Conservation (phyloP, 2,329 filamentous ascomycete species). For the Phyllosticta paracitricarpa region DNA sequence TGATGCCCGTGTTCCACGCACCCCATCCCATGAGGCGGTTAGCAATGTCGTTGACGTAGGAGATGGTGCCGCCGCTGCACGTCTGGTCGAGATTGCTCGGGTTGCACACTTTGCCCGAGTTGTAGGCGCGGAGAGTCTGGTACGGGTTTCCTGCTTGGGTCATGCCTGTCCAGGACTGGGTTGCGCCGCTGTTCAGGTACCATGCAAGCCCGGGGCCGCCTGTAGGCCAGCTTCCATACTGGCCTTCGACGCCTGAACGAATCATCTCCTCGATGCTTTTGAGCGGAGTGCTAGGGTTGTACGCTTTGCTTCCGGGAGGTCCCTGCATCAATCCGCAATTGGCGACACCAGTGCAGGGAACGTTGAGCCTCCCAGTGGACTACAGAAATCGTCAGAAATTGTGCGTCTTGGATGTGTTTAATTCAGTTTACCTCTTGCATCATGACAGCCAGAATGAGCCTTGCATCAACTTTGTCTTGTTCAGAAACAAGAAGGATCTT, state of each 20-base stretch:
- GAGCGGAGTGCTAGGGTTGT: slow-evolving; percentile 9
- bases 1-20: slow-evolving; percentile 4
- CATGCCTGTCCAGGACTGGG: slow-evolving; percentile 2
- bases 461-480: slow-evolving; percentile 11
- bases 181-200: slow-evolving; percentile 2
- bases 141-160: slow-evolving; percentile 9
- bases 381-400: not conserved
- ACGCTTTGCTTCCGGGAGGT: slow-evolving; percentile 7
- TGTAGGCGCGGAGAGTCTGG: slow-evolving; percentile 12
- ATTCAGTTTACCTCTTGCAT: slow-evolving; percentile 14
- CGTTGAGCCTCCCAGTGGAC: slow-evolving; percentile 11
- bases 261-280: slow-evolving; percentile 15
- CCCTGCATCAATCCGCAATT: slow-evolving; percentile 16
- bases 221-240: not conserved
- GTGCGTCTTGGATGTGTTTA: not conserved
- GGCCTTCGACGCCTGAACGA: slow-evolving; percentile 13
- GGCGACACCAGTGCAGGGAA: slow-evolving; percentile 11
- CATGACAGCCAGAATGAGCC: slow-evolving; percentile 15
- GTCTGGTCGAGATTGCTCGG: slow-evolving; percentile 4
- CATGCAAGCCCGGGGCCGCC: slow-evolving; percentile 11
- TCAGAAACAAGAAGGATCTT: slow-evolving; percentile 11
- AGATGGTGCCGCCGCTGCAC: slow-evolving; percentile 2
- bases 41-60: slow-evolving; percentile 16
- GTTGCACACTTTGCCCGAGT: slow-evolving; percentile 6
- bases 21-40: slow-evolving; percentile 18